Percentiles rank a stretch among this genome's conserved stretches.
Evolutionary conservation across 306 rosid species (phyloP).

Genomic region (Dryas alaskensis): DNA sequence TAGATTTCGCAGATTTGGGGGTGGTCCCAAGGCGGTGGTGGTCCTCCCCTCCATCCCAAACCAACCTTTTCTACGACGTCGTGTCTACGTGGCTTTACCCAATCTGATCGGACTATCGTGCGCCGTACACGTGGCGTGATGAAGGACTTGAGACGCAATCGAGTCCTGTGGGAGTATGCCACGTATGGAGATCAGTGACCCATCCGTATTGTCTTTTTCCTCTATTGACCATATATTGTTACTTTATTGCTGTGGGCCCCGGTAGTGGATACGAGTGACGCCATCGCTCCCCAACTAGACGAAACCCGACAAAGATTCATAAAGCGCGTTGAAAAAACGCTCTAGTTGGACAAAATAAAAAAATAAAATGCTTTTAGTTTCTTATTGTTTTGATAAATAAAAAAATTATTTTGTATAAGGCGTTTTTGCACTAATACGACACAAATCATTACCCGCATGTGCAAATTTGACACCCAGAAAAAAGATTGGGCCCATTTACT

Average conservation of each 20-base stretch:
- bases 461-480: too few relatives aligned
- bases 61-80: background rate
- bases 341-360: too few relatives aligned
- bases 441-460: too few relatives aligned
- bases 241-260: background rate
- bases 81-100: background rate
- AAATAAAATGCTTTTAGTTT: too few relatives aligned
- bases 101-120: background rate
- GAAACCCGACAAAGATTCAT: background rate
- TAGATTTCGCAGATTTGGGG: constrained; percentile 25
- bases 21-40: constrained; percentile 16
- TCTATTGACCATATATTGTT: background rate
- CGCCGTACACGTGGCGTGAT: constrained; percentile 24
- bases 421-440: too few relatives aligned
- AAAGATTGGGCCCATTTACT: too few relatives aligned
- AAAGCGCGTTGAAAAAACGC: too few relatives aligned
- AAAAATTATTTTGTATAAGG: too few relatives aligned
- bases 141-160: background rate
- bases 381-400: too few relatives aligned
- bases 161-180: background rate
- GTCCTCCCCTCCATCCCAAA: constrained; percentile 4
- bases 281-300: background rate
- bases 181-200: background rate
- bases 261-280: constrained; percentile 10
- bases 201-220: constrained; percentile 11